Evolutionary conservation across 1,284 basidiomycete genomes (phyloP).

Genomic region (Meripilus lineatus): DNA sequence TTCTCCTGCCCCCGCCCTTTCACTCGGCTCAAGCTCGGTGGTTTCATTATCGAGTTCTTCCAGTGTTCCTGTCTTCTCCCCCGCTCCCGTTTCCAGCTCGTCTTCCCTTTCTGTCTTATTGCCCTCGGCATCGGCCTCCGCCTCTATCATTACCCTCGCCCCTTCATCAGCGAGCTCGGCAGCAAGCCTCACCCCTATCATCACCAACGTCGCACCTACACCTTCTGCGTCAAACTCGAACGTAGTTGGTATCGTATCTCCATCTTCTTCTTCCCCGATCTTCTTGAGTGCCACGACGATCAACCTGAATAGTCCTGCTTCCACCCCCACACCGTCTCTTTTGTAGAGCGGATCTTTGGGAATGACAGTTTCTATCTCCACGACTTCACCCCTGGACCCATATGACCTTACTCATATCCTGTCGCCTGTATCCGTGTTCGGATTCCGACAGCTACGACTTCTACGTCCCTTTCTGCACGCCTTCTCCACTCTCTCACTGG

Average conservation of each 20-base stretch:
- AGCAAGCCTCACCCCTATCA: constrained; percentile 8
- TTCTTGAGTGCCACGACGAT: background rate
- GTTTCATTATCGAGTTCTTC: background rate
- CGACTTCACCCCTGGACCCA: no score
- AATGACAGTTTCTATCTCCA: no score
- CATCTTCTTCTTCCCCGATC: background rate
- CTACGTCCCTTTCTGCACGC: no score
- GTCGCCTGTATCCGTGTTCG: no score
- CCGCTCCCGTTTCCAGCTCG: background rate
- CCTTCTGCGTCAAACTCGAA: background rate
- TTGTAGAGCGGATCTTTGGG: no score
- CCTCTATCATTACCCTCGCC: constrained; percentile 4
- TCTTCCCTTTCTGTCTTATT: background rate
- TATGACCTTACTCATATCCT: no score
- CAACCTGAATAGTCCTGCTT: background rate
- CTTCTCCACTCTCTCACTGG: no score
- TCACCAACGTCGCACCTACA: constrained; percentile 4
- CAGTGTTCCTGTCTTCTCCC: background rate
- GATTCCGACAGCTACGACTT: no score
- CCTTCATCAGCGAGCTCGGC: constrained; percentile 6
- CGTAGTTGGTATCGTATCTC: background rate
- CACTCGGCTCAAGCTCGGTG: background rate
- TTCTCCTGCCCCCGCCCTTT: background rate
- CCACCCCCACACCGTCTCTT: no score
- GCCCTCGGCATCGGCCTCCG: background rate